These are phyloP conservation scores for Calonectria pseudoturangicola DNA, from an alignment of 2,329 filamentous ascomycete genomes.

Conservation along the genomic window DNA sequence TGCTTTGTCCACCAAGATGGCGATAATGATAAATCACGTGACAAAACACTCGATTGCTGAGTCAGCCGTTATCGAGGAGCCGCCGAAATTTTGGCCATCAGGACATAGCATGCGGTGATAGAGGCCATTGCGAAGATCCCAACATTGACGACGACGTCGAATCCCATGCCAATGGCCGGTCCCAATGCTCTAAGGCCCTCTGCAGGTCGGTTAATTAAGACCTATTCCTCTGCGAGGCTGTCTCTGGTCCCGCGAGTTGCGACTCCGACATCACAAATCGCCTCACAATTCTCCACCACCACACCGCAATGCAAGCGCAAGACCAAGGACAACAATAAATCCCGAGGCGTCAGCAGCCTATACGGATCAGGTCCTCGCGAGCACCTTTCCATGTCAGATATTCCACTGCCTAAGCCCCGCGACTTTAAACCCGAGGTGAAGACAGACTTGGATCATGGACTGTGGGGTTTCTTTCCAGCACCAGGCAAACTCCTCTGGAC, in stretches of 20 bases:
- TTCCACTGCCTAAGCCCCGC: slow-evolving; percentile 82
- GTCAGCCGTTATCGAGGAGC: slow-evolving; percentile 26
- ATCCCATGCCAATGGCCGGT: slow-evolving; percentile 55
- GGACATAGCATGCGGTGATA: slow-evolving; percentile 45
- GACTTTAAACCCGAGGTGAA: slow-evolving; percentile 75
- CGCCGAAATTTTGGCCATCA: slow-evolving; percentile 49
- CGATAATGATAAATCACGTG: slow-evolving; percentile 27
- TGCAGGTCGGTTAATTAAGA: slow-evolving; percentile 50
- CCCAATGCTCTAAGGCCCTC: slow-evolving; percentile 55
- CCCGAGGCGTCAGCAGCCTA: slow-evolving; percentile 88
- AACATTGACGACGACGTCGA: slow-evolving; percentile 46
- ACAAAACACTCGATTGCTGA: slow-evolving; percentile 17
- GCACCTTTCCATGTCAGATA: slow-evolving; percentile 83
- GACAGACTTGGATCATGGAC: slow-evolving; percentile 85
- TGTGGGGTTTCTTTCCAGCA: slow-evolving; percentile 93
- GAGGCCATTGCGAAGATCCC: slow-evolving; percentile 36
- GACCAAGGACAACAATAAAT: slow-evolving; percentile 83
- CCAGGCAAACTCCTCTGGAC: slow-evolving; percentile 81
- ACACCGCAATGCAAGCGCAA: slow-evolving; percentile 68
- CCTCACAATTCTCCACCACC: slow-evolving; percentile 72
- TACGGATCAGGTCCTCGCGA: slow-evolving; percentile 85
- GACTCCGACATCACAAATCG: slow-evolving; percentile 43
- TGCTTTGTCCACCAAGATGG: not conserved
- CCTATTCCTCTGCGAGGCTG: slow-evolving; percentile 40
- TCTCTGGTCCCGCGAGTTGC: slow-evolving; percentile 39